A percentile compares a stretch with the other conserved stretches of the same genome.
phyloP scores from a whole-genome alignment of 352 stramenopile species.

The Phytopythium vexans region DNA sequence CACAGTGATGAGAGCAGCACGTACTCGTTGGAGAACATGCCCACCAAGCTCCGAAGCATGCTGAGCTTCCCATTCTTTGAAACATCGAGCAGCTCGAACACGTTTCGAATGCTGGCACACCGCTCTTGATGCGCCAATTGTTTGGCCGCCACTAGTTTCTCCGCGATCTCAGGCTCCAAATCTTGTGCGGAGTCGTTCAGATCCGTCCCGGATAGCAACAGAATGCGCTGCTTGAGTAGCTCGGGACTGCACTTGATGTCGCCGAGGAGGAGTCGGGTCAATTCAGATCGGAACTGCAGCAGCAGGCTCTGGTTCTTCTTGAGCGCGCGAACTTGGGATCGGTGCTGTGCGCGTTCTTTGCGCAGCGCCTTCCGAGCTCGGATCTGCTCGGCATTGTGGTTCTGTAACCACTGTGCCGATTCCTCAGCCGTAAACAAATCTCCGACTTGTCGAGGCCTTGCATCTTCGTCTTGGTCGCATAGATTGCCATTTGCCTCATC shows the following conservation, averaged over 20 bases:
- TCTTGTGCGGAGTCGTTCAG: conserved; percentile 6
- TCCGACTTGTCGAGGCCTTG: conserved; percentile 25
- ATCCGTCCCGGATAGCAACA: conserved; percentile 30
- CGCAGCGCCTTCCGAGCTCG: conserved; percentile 30
- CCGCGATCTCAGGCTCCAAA: conserved; percentile 51
- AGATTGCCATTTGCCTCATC: neutral
- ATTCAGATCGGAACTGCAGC: conserved; percentile 35
- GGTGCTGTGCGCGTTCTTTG: conserved; percentile 33
- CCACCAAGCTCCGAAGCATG: conserved; percentile 54
- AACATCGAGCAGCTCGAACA: conserved; percentile 47
- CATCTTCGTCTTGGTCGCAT: neutral
- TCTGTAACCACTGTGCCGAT: conserved; percentile 35
- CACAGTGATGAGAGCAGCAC: conserved; percentile 3
- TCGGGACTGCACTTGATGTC: conserved; percentile 52
- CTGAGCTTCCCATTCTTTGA: conserved; percentile 34
- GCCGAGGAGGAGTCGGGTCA: conserved; percentile 42
- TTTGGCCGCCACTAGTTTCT: conserved; percentile 37
- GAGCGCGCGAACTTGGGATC: conserved; percentile 31
- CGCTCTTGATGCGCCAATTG: conserved; percentile 9
- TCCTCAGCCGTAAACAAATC: conserved; percentile 53
- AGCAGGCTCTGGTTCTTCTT: conserved; percentile 46
- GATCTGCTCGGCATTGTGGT: conserved; percentile 41
- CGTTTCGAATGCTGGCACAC: conserved; percentile 40
- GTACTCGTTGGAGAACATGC: conserved; percentile 56
- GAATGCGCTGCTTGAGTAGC: conserved; percentile 50